Conservation (phyloP, 75 land plant genomes). For the Azolla pinnata region DNA sequence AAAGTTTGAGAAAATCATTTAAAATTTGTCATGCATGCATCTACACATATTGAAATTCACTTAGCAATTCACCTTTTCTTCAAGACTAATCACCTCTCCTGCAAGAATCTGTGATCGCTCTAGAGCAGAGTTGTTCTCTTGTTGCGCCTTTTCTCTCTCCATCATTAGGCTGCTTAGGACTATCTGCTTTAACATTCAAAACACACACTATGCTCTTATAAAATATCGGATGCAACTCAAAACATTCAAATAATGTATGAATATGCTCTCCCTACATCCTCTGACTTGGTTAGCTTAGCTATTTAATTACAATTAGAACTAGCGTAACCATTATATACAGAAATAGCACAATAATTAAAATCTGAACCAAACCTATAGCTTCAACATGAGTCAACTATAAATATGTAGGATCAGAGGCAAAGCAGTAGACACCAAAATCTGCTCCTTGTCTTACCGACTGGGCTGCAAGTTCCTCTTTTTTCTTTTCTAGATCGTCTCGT, state of each 20-base stretch:
- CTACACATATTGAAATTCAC: neutral
- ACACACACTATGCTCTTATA: too few species aligned
- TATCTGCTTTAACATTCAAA: slow-evolving; percentile 24
- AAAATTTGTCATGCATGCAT: too few species aligned
- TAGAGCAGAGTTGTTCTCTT: slow-evolving; percentile 82
- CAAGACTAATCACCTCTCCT: slow-evolving; percentile 81
- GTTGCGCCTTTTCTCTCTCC: slow-evolving; percentile 63
- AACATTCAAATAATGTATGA: neutral
- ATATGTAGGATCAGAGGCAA: too few species aligned
- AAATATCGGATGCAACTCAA: neutral
- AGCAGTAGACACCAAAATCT: neutral
- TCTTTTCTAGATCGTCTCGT: slow-evolving; percentile 57
- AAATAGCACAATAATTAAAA: too few species aligned
- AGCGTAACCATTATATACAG: too few species aligned
- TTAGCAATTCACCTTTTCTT: slow-evolving; percentile 56
- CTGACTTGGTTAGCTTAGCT: too few species aligned
- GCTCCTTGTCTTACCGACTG: slow-evolving; percentile 44
- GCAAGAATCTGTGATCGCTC: slow-evolving; percentile 87
- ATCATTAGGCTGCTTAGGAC: slow-evolving; percentile 51
- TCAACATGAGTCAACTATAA: too few species aligned
- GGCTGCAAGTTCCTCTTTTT: slow-evolving; percentile 54
- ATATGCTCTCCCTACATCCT: too few species aligned
- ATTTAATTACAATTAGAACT: too few species aligned
- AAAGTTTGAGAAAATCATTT: too few species aligned
- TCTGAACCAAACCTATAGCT: too few species aligned